A percentile compares a stretch with the other conserved stretches of the same genome.
Evolutionary conservation across 768 basidiomycete genomes (phyloP).

Genomic region (Dacryopinax primogenitus): DNA sequence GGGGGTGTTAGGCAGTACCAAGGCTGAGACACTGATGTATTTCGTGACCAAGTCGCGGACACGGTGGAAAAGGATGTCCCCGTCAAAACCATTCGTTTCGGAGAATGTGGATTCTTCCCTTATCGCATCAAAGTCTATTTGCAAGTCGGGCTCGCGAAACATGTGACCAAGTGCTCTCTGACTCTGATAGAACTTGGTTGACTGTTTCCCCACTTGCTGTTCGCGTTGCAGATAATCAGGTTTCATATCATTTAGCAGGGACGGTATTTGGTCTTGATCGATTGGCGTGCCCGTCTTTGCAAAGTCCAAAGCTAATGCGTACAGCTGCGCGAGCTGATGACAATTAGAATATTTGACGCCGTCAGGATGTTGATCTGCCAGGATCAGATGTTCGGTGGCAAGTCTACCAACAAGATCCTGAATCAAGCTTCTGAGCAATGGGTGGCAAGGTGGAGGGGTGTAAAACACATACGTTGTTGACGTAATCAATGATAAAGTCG

Average conservation of each 20-base stretch:
- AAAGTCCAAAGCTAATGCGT: constrained; percentile 18
- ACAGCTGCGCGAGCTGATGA: constrained; percentile 16
- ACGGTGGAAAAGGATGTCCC: neutral
- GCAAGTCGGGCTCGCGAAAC: constrained; percentile 48
- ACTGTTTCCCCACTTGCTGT: constrained; percentile 28
- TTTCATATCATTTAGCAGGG: constrained; percentile 6
- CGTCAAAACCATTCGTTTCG: constrained; percentile 1
- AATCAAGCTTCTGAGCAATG: neutral
- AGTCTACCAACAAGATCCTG: constrained; percentile 17
- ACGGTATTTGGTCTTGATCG: constrained; percentile 6
- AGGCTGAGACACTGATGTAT: neutral
- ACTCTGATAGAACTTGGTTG: constrained; percentile 60
- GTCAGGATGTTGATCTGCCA: constrained; percentile 18
- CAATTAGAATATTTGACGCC: constrained; percentile 18
- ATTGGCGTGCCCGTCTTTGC: constrained; percentile 16
- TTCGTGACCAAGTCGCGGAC: neutral
- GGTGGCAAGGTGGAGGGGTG: neutral
- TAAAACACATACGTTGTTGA: constrained; percentile 30
- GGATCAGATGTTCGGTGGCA: constrained; percentile 15
- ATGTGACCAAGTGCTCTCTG: constrained; percentile 56
- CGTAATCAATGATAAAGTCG: constrained; percentile 57
- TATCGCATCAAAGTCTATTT: constrained; percentile 26
- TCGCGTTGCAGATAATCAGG: constrained; percentile 11
- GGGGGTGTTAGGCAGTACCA: neutral
- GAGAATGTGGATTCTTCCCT: neutral